A percentile compares a stretch with the other conserved stretches of the same genome.
These are phyloP conservation scores for Calonectria honghensis DNA, from an alignment of 2,329 filamentous ascomycete genomes.

Conservation along the genomic window DNA sequence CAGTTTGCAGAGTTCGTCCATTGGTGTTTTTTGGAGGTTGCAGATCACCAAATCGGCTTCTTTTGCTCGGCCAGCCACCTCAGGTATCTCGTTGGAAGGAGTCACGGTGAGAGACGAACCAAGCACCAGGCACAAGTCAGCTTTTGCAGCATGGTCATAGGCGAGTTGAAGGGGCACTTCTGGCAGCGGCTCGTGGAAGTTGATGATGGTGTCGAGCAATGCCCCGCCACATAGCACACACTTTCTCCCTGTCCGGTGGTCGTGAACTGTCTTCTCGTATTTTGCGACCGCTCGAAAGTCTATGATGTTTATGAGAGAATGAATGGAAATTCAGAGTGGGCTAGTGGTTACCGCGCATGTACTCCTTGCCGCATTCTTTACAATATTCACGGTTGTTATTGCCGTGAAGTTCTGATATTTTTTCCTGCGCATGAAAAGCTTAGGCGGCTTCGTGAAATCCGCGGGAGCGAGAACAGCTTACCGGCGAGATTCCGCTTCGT, in stretches of 20 bases:
- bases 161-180: slow-evolving; percentile 58
- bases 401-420: slow-evolving; percentile 68
- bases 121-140: slow-evolving; percentile 67
- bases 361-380: slow-evolving; percentile 66
- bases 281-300: slow-evolving; percentile 67
- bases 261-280: slow-evolving; percentile 64
- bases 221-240: slow-evolving; percentile 62
- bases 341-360: slow-evolving; percentile 61
- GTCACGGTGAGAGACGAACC: slow-evolving; percentile 67
- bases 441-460: background rate
- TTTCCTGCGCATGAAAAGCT: slow-evolving; percentile 54
- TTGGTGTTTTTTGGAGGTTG: slow-evolving; percentile 66
- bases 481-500: slow-evolving; percentile 67
- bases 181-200: slow-evolving; percentile 64
- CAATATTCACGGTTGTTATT: slow-evolving; percentile 69
- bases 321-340: too few relatives aligned
- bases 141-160: slow-evolving; percentile 60
- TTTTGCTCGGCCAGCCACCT: slow-evolving; percentile 56
- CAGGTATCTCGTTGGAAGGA: slow-evolving; percentile 65
- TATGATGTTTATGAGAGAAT: slow-evolving; percentile 35
- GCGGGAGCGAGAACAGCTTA: slow-evolving; percentile 42
- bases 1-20: slow-evolving; percentile 59
- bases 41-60: slow-evolving; percentile 64
- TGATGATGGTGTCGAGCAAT: slow-evolving; percentile 67
- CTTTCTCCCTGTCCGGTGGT: slow-evolving; percentile 68